Percentiles rank a stretch among this genome's conserved stretches.
Evolutionary conservation across 2,329 filamentous ascomycete genomes (phyloP).

Genomic region (Colletotrichum nymphaeae): DNA sequence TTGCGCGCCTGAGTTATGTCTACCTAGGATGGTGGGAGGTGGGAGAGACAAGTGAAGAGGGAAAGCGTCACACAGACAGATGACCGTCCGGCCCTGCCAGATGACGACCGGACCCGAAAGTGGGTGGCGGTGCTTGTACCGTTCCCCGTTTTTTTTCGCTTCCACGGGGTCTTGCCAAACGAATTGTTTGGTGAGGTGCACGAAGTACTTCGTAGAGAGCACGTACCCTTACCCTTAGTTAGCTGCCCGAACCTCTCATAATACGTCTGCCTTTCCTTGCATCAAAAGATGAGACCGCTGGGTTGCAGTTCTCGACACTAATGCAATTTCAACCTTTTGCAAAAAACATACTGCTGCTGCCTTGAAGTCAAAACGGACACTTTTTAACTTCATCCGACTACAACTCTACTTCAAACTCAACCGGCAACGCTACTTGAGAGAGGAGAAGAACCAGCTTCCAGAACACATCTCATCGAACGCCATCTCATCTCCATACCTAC

Average conservation of each 20-base stretch:
- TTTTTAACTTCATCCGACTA: neutral
- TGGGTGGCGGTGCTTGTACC: slow-evolving; percentile 22
- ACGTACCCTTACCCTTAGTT: slow-evolving; percentile 9
- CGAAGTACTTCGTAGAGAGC: neutral
- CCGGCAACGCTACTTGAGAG: neutral
- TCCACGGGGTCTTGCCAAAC: neutral
- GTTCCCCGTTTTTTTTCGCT: slow-evolving; percentile 13
- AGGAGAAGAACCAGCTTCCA: slow-evolving; percentile 3
- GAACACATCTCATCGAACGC: neutral
- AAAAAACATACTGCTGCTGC: neutral
- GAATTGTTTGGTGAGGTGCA: neutral
- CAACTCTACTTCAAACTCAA: neutral
- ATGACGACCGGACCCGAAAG: slow-evolving; percentile 8
- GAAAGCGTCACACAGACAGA: neutral
- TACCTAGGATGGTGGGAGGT: neutral
- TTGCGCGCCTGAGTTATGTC: slow-evolving; percentile 2
- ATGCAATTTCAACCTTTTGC: neutral
- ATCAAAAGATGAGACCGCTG: slow-evolving; percentile 14
- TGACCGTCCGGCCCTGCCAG: neutral
- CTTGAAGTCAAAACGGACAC: neutral
- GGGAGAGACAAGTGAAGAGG: neutral
- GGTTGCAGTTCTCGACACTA: neutral
- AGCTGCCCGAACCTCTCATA: neutral
- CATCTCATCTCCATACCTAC: neutral
- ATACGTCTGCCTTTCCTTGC: neutral